These are phyloP conservation scores for Rhizophagus sp. DNA, from an alignment of 192 early-diverging fungal species.

Conservation along the genomic window DNA sequence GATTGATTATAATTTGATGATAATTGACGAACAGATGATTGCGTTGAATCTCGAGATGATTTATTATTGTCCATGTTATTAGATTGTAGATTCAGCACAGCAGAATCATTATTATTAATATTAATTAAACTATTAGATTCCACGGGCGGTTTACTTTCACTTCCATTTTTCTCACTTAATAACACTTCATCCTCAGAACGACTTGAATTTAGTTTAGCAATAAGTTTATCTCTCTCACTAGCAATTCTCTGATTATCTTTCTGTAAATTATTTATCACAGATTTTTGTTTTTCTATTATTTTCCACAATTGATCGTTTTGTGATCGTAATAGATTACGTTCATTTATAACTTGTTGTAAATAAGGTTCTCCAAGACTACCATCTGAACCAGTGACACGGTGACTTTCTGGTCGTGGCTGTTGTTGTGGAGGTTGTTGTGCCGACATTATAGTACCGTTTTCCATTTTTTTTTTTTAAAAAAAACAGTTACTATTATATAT, in stretches of 20 bases:
- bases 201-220: not conserved
- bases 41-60: not conserved
- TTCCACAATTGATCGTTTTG: conserved; percentile 91
- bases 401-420: not conserved
- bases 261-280: conserved; percentile 86
- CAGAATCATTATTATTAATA: not conserved
- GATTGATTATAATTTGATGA: not conserved
- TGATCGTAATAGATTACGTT: conserved; percentile 69
- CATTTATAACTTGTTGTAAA: conserved; percentile 48
- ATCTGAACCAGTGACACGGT: conserved; percentile 13
- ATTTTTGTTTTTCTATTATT: conserved; percentile 87
- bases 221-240: conserved; percentile 34
- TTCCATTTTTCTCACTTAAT: not conserved
- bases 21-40: not conserved
- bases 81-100: not conserved
- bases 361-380: not conserved
- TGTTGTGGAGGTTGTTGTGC: conserved; percentile 4
- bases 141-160: not conserved
- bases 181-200: not conserved
- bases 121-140: not conserved
- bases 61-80: not conserved
- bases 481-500: not conserved
- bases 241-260: conserved; percentile 50
- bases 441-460: conserved; percentile 2
- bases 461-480: not conserved